Percentiles rank a stretch among this genome's conserved stretches.
phyloP scores from a whole-genome alignment of 2,329 filamentous ascomycete genomes.

The Fusarium graminum region DNA sequence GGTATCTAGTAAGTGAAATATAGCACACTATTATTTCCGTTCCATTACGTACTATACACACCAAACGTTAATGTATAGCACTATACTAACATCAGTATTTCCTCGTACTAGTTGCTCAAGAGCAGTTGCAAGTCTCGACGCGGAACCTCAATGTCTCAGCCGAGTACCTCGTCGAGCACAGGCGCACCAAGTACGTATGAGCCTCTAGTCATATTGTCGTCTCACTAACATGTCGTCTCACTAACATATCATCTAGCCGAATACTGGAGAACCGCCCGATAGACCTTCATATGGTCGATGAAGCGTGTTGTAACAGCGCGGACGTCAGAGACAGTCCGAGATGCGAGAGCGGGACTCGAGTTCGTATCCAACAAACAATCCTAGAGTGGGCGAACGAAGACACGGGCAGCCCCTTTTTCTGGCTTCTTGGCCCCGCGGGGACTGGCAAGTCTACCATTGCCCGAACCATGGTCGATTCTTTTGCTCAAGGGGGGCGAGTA shows the following conservation, averaged over 20 bases:
- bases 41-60: background rate
- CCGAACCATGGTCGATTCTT: rapidly evolving
- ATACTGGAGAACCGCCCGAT: background rate
- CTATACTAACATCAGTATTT: background rate
- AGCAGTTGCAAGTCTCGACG: background rate
- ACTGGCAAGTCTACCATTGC: background rate
- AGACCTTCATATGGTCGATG: background rate
- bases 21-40: background rate
- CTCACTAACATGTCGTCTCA: too few relatives aligned
- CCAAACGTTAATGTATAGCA: background rate
- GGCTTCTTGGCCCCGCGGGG: background rate
- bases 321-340: background rate
- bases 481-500: rapidly evolving
- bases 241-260: background rate
- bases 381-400: background rate
- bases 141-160: background rate
- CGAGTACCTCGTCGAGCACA: background rate
- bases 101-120: background rate
- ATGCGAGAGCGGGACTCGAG: background rate
- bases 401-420: rapidly evolving
- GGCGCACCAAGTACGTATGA: background rate
- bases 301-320: background rate
- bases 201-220: background rate
- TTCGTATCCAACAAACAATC: rapidly evolving
- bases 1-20: background rate